Evolutionary conservation across 2,329 filamentous ascomycete species (phyloP).

Genomic region (Epichloe glyceriae): DNA sequence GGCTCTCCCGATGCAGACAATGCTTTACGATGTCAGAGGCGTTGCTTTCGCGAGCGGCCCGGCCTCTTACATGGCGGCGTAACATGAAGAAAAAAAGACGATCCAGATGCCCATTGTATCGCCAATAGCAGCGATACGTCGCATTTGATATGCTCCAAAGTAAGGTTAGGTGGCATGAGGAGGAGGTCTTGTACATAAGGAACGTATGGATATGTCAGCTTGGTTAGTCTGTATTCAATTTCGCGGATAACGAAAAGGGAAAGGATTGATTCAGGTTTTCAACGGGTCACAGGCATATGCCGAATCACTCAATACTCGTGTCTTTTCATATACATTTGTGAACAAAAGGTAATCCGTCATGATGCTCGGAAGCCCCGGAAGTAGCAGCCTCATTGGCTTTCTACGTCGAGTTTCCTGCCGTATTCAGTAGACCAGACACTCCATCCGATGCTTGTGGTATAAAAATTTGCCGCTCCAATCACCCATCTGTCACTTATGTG

Average conservation of each 20-base stretch:
- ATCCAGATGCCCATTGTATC: background rate
- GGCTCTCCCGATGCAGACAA: background rate
- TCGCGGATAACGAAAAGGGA: background rate
- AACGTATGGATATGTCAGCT: background rate
- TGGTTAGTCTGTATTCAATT: background rate
- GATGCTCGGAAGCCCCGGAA: background rate
- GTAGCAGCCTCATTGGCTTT: background rate
- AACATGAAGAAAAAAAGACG: background rate
- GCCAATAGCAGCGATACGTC: background rate
- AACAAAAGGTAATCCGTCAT: background rate
- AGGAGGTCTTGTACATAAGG: background rate
- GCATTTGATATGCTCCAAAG: background rate
- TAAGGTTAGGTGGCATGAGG: background rate
- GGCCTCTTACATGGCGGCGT: background rate
- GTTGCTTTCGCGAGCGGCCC: background rate
- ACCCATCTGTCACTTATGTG: too few relatives aligned
- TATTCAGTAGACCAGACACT: too few relatives aligned
- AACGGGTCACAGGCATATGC: background rate
- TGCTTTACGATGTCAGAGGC: background rate
- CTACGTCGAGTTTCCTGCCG: too few relatives aligned
- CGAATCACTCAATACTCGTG: background rate
- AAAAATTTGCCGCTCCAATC: too few relatives aligned
- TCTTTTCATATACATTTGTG: background rate
- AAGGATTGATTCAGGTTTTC: background rate
- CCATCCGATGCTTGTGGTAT: too few relatives aligned